Conservation (phyloP, 176 grass and related monocot genomes). For the Pontederia paniculata region DNA sequence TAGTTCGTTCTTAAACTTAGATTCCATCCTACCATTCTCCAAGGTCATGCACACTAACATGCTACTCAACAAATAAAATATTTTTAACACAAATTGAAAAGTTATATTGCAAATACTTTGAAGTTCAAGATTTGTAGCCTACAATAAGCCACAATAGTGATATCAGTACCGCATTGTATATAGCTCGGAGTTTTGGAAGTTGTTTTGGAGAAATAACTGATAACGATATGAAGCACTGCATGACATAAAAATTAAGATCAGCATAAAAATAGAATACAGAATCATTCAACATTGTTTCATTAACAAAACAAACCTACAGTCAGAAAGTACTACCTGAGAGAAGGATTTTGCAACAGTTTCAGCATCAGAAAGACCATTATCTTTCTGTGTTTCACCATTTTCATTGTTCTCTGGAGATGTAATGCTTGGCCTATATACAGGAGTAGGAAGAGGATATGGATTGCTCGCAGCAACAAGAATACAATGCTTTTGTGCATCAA, state of each 20-base stretch:
- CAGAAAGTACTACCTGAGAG: slow-evolving; percentile 39
- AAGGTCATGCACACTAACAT: no score
- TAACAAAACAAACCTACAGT: slow-evolving; percentile 2
- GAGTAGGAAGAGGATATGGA: slow-evolving; percentile 70
- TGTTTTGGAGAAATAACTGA: slow-evolving; percentile 92
- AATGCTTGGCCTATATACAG: slow-evolving; percentile 45
- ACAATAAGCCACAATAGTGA: not conserved
- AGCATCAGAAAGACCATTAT: slow-evolving; percentile 58
- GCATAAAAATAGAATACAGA: not conserved
- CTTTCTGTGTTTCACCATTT: slow-evolving; percentile 43
- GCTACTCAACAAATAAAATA: no score
- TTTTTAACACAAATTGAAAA: no score
- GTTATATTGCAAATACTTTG: no score
- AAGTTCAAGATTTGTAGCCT: no score
- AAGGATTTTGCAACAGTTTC: slow-evolving; percentile 76
- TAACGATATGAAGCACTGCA: slow-evolving; percentile 69
- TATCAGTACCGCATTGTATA: slow-evolving; percentile 78
- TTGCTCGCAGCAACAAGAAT: slow-evolving; percentile 88
- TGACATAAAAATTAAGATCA: slow-evolving; percentile 20
- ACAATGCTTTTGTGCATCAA: slow-evolving; percentile 87
- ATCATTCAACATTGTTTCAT: slow-evolving; percentile 7
- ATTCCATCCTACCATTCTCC: no score
- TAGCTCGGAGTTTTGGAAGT: slow-evolving; percentile 66
- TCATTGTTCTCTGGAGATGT: slow-evolving; percentile 46
- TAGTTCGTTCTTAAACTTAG: no score